Base-by-base conservation (phyloP, 2,329 filamentous ascomycete species). In the Dryadomyces sulphureus region DNA sequence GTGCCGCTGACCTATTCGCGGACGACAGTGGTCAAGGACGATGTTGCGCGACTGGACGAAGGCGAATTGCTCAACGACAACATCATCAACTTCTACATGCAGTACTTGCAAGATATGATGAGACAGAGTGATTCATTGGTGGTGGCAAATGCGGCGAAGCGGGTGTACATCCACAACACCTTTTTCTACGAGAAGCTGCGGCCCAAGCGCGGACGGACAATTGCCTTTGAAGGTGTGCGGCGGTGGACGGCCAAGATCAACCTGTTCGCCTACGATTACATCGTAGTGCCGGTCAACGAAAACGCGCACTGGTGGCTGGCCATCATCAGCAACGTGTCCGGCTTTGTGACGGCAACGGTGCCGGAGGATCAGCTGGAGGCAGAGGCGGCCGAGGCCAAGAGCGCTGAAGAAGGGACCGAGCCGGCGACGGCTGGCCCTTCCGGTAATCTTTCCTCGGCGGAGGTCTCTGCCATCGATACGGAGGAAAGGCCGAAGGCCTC, bases 61-160 rank as follows among this genome's bases (percentile, higher is more conserved):
- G 84, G 80, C 12, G 76, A 94, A 54, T 94, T 84, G 49, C 64
- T 98, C 38, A 98, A 98, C 58, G 92, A 98, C 64, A 94, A 87
- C 56, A 66, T 98, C 24, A 84, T 98, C 53, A 79, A 77, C 43
- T 95, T 95, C 59, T 94, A 93, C 57, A 69, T 94, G 46, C 79
- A 82, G 25, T 84, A 79, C 54, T 65, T 90, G 6, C 79, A 89
- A 56, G 65, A 73, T 48, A 63, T 72, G 38, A 60, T 83, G 32
- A 71, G 77, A 51, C 61, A 66, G 35, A 65, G 70, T 11, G 67
- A 70, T 2, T 70, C 75, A n/a, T n/a, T n/a, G n/a, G n/a, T n/a
- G n/a, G n/a, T n/a, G n/a, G n/a, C n/a, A 1, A 66, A 76, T 40
- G 54, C 79, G 4, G 65, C 78, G 0, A 67, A 76, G 49, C 77